Conservation (phyloP, 805 yeast species). For the Cyberlindnera amylophila region DNA sequence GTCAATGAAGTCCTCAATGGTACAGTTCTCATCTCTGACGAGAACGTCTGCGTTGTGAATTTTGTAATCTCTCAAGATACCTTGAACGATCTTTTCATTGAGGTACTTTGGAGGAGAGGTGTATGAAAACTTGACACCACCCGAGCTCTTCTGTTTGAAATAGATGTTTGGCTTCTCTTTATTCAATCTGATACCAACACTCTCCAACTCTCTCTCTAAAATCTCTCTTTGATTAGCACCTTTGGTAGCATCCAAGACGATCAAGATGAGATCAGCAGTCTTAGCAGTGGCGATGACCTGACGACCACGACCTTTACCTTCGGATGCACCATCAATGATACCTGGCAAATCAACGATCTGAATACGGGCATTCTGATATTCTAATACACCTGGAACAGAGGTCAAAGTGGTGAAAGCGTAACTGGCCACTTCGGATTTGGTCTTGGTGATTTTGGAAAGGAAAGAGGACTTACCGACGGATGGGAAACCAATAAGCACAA, state of each 20-base stretch:
- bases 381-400: conserved; percentile 92
- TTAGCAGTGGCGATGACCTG: conserved; percentile 96
- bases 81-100: conserved; percentile 74
- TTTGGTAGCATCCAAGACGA: conserved; percentile 95
- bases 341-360: conserved; percentile 98
- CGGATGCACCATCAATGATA: conserved; percentile 92
- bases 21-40: conserved; percentile 81
- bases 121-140: conserved; percentile 84
- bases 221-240: conserved; percentile 85
- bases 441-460: conserved; percentile 83
- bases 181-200: conserved; percentile 89
- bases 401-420: conserved; percentile 96
- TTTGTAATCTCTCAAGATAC: conserved; percentile 79
- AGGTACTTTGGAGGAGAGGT: conserved; percentile 78
- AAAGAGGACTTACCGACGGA: conserved; percentile 96
- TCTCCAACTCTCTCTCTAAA: conserved; percentile 83
- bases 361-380: conserved; percentile 94
- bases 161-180: conserved; percentile 74
- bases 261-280: conserved; percentile 86
- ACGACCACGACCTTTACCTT: conserved; percentile 96
- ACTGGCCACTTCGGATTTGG: conserved; percentile 91
- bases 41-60: conserved; percentile 92
- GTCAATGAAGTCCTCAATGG: conserved; percentile 92
- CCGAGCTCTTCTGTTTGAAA: conserved; percentile 76
- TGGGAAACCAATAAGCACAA: conserved; percentile 93